Conservation (phyloP, 495 filamentous ascomycete species). For the Cenococcum geophilum region DNA sequence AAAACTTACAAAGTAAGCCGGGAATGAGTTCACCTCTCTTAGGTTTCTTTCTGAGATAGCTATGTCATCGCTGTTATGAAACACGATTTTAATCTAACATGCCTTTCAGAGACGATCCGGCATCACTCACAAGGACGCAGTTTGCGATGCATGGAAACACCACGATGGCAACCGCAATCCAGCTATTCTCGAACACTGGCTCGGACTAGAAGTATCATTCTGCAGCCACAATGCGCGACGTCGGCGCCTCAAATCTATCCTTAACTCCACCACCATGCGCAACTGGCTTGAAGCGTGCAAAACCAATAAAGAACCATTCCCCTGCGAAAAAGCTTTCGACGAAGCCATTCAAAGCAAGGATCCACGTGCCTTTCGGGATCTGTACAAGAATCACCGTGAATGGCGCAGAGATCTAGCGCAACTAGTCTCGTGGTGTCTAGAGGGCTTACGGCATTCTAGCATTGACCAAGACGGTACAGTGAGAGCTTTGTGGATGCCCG, state of each 20-base stretch:
- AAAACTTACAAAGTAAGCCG: constrained; percentile 8
- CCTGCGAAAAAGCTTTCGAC: constrained; percentile 11
- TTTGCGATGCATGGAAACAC: constrained; percentile 15
- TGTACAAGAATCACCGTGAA: constrained; percentile 12
- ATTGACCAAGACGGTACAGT: constrained; percentile 10
- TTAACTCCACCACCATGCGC: constrained; percentile 12
- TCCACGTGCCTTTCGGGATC: constrained; percentile 9
- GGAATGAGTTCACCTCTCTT: too few species aligned
- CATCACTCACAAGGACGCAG: constrained; percentile 12
- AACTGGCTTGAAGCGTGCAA: constrained; percentile 17
- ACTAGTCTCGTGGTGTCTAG: constrained; percentile 16
- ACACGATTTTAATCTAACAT: not conserved
- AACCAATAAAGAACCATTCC: not conserved
- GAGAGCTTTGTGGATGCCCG: constrained; percentile 9
- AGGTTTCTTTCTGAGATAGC: too few species aligned
- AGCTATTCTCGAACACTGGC: constrained; percentile 13
- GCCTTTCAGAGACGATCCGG: constrained; percentile 8
- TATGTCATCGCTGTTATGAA: too few species aligned
- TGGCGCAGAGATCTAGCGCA: constrained; percentile 13
- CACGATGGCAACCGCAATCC: constrained; percentile 10
- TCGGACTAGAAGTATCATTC: constrained; percentile 15
- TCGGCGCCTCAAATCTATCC: constrained; percentile 9
- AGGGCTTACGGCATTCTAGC: constrained; percentile 9
- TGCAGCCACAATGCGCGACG: constrained; percentile 14
- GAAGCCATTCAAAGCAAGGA: constrained; percentile 12